phyloP scores from a whole-genome alignment of 2,329 filamentous ascomycete species.

The Diaporthe vaccinii region DNA sequence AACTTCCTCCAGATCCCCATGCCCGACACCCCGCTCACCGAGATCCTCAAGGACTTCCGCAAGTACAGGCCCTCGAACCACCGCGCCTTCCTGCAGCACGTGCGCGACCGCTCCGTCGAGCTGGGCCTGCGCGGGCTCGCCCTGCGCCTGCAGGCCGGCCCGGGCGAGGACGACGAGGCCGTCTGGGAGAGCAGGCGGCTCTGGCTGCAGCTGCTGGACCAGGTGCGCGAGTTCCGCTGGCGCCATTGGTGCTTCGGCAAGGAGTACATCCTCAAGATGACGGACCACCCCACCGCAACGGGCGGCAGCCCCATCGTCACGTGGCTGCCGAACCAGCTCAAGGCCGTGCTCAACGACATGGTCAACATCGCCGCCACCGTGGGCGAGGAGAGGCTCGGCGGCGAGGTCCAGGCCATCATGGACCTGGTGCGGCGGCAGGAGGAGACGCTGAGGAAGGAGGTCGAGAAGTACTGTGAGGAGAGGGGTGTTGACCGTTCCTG shows the following conservation, averaged over 20 bases:
- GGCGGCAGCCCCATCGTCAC: constrained; percentile 87
- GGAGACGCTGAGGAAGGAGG: constrained; percentile 78
- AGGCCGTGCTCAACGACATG: constrained; percentile 82
- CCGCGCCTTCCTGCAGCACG: constrained; percentile 83
- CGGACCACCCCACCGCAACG: constrained; percentile 81
- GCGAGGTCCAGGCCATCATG: constrained; percentile 72
- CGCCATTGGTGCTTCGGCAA: constrained; percentile 88
- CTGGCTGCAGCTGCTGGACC: constrained; percentile 77
- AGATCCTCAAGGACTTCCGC: constrained; percentile 90
- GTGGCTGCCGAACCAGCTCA: constrained; percentile 86
- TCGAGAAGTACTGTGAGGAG: constrained; percentile 80
- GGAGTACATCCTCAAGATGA: constrained; percentile 87
- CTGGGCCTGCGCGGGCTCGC: constrained; percentile 72
- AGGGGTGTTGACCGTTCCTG: constrained; percentile 56
- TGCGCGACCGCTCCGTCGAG: constrained; percentile 64
- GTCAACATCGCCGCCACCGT: constrained; percentile 63
- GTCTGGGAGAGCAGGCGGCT: constrained; percentile 69
- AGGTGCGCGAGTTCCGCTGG: constrained; percentile 86
- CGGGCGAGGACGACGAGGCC: constrained; percentile 51
- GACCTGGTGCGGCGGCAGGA: constrained; percentile 74
- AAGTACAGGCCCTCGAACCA: constrained; percentile 92
- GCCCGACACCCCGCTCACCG: constrained; percentile 89
- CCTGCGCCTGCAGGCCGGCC: constrained; percentile 51
- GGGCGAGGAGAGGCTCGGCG: constrained; percentile 60
- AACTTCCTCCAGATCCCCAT: constrained; percentile 88